phyloP scores from a whole-genome alignment of 805 yeast species.

The Brettanomyces custersianus region DNA sequence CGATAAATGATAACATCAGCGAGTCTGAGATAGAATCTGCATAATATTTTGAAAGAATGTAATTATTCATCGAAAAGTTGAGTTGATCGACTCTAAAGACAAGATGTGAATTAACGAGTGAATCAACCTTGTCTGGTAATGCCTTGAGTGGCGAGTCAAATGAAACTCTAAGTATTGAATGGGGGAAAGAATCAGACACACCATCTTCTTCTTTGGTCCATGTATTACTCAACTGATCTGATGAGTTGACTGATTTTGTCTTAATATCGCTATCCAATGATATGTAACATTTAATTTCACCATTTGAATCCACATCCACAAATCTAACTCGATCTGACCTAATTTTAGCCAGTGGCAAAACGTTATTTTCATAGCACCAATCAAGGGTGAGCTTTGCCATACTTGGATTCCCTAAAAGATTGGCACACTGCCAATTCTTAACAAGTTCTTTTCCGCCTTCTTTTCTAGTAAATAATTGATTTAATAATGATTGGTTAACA shows the following conservation, averaged over 20 bases:
- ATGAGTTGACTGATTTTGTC: conserved; percentile 7
- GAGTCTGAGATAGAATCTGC: conserved; percentile 13
- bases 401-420: conserved; percentile 20
- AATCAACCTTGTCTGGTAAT: conserved; percentile 29
- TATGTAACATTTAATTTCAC: conserved; percentile 22
- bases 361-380: conserved; percentile 23
- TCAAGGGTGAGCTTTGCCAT: conserved; percentile 25
- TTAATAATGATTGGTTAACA: conserved; percentile 14
- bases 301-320: conserved; percentile 9
- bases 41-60: conserved; percentile 18
- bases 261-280: conserved; percentile 22
- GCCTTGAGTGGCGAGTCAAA: conserved; percentile 29
- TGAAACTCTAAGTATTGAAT: conserved; percentile 39
- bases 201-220: conserved; percentile 11
- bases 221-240: conserved; percentile 2
- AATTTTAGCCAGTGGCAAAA: conserved; percentile 21
- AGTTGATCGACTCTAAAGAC: conserved; percentile 35
- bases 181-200: conserved; percentile 29
- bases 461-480: conserved; percentile 10
- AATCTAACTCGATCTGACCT: conserved; percentile 20
- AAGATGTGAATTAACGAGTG: conserved; percentile 38
- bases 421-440: conserved; percentile 14
- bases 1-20: conserved; percentile 18
- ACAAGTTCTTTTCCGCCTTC: conserved; percentile 7
- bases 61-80: conserved; percentile 25